Base-by-base conservation (phyloP, 768 basidiomycete species). In the Pisolithus tinctorius region DNA sequence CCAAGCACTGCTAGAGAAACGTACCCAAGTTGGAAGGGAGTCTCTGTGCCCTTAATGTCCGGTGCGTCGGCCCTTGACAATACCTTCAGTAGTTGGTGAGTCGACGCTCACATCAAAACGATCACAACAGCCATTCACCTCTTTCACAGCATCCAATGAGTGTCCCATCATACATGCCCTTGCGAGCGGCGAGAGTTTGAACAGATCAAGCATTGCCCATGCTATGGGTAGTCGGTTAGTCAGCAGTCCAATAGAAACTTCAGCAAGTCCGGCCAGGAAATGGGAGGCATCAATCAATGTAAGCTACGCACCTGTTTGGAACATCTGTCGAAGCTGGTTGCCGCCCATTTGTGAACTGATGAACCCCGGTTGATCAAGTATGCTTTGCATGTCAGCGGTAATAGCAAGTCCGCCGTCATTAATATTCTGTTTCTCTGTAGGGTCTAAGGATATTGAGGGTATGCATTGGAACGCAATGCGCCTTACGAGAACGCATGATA, bases 21-120 rank as follows among this genome's bases (percentile, higher is more conserved):
- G 49, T 76, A 79, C 1, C 78, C 71, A 6, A 71, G 66, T 43
- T 69, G 58, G 55, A 69, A 76, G 2, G 71, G 60, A 0, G 78
- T 77, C 60, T 80, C 73, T 0, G 71, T 68, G 37, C 63, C 64
- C 20, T 44, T 51, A 1, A 78, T 58, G 45, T 71, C 67, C 2
- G 76, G 75, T 0, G 71, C 71, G 0, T 49, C 53, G 0, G 70
- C 69, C 4, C 56, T 53, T 41, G 55, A 51, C 49, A 69, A 31
- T 2, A 52, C 56, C 66, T 67, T 48, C 25, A 30, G 44, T 4
- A 11, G 20, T 10, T 4, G 23, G 16, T 13, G 41, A 44, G 40
- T 46, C n/a, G 11, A 34, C 8, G 11, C 38, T 54, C 20, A 44
- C 40, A 52, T 9, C 40, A 29, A 8, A n/a, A 9, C 10, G 23